Evolutionary conservation across 2,329 filamentous ascomycete species (phyloP), one percentile per base, ranked within the genome.

Genomic region (Pestalotiopsis sp.): DNA sequence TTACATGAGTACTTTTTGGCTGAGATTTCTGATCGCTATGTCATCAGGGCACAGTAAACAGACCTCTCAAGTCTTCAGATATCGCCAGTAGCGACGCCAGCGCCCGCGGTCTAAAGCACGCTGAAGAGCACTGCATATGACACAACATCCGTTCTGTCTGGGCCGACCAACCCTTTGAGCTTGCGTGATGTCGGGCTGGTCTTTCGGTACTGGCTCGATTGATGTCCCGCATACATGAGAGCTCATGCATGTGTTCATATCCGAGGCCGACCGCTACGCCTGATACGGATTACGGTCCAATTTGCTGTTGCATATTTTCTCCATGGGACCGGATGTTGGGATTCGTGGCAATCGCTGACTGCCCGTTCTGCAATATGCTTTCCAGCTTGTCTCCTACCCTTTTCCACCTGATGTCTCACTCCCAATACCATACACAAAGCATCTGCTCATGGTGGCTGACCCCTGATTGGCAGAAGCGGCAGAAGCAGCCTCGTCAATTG

Each of bases 281-380:
- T 74, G 69, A 75, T 73, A 71, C 73, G 75, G 74, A 65, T 68
- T 68, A 70, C 70, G 69, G 69, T 68, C 74, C 75, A 76, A 77
- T 74, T 72, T 72, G 69, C 68, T 62, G 57, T 52, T 74, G 73
- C 74, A 75, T 76, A 64, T 74, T 62, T 71, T 71, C 69, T 76
- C 69, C 72, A 74, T 67, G 70, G 63, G 68, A 68, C 68, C 64
- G 69, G 69, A 67, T 68, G 68, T 72, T 72, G 73, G 31, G 74
- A 74, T 78, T 78, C 76, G 76, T 78, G 76, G 76, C 76, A 77
- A 45, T 68, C 71, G 71, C 76, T 77, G 68, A 78, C 73, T 77
- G 75, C 74, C 70, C 67, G 69, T 69, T 59, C 45, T 25, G 17
- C 25, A 39, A 62, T 27, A 67, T 67, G 57, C 62, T 64, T 62